phyloP scores from a whole-genome alignment of 371 early-diverging fungal genomes.

The Vairimorpha ceranae region DNA sequence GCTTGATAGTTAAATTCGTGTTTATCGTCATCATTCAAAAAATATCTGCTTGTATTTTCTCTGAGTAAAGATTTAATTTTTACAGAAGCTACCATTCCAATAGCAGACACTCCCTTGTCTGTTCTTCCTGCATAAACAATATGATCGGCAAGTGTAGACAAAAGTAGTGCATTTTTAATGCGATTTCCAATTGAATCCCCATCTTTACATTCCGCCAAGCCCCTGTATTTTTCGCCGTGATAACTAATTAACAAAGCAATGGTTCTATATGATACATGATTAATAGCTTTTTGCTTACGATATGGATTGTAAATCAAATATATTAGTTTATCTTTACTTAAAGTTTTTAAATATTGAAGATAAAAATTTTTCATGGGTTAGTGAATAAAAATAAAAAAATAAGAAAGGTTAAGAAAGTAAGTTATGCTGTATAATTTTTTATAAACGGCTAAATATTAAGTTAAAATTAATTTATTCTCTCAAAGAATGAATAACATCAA shows the following conservation, averaged over 20 bases:
- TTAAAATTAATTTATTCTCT: conserved; percentile 28
- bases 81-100: conserved; percentile 48
- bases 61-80: conserved; percentile 10
- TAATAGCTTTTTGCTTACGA: not conserved
- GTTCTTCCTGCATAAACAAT: conserved; percentile 60
- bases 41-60: not conserved
- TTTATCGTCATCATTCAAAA: not conserved
- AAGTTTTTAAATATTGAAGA: conserved; percentile 5
- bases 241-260: conserved; percentile 47
- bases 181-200: conserved; percentile 22
- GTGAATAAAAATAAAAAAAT: too few relatives aligned
- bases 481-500: conserved; percentile 38
- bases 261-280: conserved; percentile 9
- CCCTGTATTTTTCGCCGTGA: conserved; percentile 44
- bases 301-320: conserved; percentile 3
- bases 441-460: not conserved
- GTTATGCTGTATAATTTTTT: too few relatives aligned
- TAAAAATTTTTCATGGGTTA: conserved; percentile 9
- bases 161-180: conserved; percentile 33
- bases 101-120: conserved; percentile 60
- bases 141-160: conserved; percentile 19
- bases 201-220: conserved; percentile 18
- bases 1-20: conserved; percentile 56
- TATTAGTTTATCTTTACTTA: conserved; percentile 29
- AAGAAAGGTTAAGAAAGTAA: too few relatives aligned